Base-by-base conservation (phyloP, 2,329 filamentous ascomycete species). In the Trichoderma sp. region DNA sequence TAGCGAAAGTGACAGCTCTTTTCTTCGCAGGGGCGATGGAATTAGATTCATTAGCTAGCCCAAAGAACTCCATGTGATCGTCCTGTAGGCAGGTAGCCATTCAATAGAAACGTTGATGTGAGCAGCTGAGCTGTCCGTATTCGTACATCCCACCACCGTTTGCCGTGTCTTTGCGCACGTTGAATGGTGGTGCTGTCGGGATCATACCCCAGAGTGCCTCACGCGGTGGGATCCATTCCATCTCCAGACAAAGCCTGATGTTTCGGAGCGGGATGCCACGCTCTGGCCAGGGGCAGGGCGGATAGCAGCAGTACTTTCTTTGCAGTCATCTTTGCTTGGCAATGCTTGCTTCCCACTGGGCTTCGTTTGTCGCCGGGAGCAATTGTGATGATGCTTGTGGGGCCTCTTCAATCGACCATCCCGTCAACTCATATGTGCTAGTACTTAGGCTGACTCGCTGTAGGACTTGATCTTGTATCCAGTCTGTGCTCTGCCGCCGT, bases 1-100 rank as follows among this genome's bases (percentile, higher is more conserved):
- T 65, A 65, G 71, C 41, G 59, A 73, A 35, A 73, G 71, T 73
- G 60, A 73, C 16, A 38, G 71, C 71, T 73, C 71, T 45, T 27
- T 56, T 56, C 11, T 68, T 35, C 41, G 33, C 65, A 68, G 45
- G 65, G 65, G 45, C 27, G 31, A 50, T 35, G 41, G 65, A 35
- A 68, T 56, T 56, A 53, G 65, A 16, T 16, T 68, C 45, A 68
- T 68, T 29, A 16, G 41, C 65, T 9, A 53, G 65, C 9, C 21
- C 18, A 29, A 21, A 67, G 18, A 33, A 7, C 12, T 50, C 41
- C 29, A 67, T 24, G 29, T 24, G 50, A 56, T 56, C 50, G 21
- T 56, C 50, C n/a, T 56, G 21, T 12, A 67, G 16, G 27, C 24
- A 56, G 29, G 21, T 27, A 29, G 24, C 4, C 21, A 18, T 6